Base-by-base conservation (phyloP, 1,284 basidiomycete genomes). In the Acaromyces ingoldii region DNA sequence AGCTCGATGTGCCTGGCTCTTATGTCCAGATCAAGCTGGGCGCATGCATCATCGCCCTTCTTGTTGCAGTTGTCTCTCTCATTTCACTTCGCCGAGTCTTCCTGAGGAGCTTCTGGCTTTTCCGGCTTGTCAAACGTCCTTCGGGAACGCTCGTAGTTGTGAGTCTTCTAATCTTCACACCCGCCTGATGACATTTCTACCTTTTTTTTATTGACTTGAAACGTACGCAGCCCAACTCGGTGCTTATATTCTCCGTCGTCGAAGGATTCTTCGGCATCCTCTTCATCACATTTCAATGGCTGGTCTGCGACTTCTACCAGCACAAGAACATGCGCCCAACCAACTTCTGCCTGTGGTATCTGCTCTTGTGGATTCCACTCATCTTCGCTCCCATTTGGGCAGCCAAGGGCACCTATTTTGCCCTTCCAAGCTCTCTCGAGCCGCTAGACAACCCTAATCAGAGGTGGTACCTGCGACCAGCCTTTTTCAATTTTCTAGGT, bases 1-100 rank as follows among this genome's bases (percentile, higher is more conserved):
- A 29, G 25, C 13, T 45, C 19, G 11, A 10, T 13, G 15, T 45
- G 30, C 42, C 42, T 5, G 28, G 42, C 25, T 26, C 34, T 17
- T 45, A 22, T 45, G 22, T 29, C 34, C 42, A 45, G 34, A 15
- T 29, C 13, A 45, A 45, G 34, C n/a, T 45, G n/a, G 17, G 42
- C 21, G 42, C 42, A 45, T 31, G 42, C 26, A 31, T 26, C 15
- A 31, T 45, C 17, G 30, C 29, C 26, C 25, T 45, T 29, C 22
- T 45, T 21, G 19, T 45, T 13, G 17, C n/a, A 11, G 34, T 30
- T 28, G 26, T 45, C 17, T 19, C 15, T 30, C 17, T 45, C 10
- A 45, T 45, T 15, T 11, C 34, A 4, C n/a, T 31, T 21, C 19
- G 28, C 19, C 19, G 42, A 45, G 34, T 30, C 17, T 45, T 31